phyloP scores from a whole-genome alignment of 2,329 filamentous ascomycete genomes.

The Domatiomyces catenatus region DNA sequence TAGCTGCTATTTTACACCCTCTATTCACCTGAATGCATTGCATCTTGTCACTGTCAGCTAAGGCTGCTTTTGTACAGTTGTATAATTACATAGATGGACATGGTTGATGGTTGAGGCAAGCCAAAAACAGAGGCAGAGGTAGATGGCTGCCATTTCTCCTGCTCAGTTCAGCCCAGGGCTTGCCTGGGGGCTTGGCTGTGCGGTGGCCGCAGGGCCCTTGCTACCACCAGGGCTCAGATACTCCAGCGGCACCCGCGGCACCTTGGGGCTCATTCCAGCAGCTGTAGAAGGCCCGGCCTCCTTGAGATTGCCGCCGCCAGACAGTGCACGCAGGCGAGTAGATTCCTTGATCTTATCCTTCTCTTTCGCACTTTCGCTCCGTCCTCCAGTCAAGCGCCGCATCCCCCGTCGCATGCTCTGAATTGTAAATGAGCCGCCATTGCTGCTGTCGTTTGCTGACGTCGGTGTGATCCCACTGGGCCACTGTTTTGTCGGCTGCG shows the following conservation, averaged over 20 bases:
- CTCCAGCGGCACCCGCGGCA: slow-evolving; percentile 34
- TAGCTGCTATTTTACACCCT: not conserved
- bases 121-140: too few relatives aligned
- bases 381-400: slow-evolving; percentile 32
- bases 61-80: not conserved
- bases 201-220: not conserved
- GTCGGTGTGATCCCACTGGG: slow-evolving; percentile 17
- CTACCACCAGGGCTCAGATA: slow-evolving; percentile 24
- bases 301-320: slow-evolving; percentile 7
- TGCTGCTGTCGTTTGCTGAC: slow-evolving; percentile 17
- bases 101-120: not conserved
- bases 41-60: not conserved
- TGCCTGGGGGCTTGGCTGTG: not conserved
- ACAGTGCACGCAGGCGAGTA: slow-evolving; percentile 27
- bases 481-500: slow-evolving; percentile 6
- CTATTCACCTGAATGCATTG: not conserved
- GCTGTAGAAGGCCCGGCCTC: not conserved
- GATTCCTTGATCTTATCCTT: slow-evolving; percentile 30
- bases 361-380: slow-evolving; percentile 29
- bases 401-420: slow-evolving; percentile 33
- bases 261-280: slow-evolving; percentile 20
- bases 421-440: slow-evolving; percentile 28
- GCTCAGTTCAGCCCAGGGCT: not conserved
- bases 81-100: not conserved
- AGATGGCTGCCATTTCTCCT: not conserved